Conservation (phyloP, 352 stramenopile species). For the Phytophthora boehmeriae region DNA sequence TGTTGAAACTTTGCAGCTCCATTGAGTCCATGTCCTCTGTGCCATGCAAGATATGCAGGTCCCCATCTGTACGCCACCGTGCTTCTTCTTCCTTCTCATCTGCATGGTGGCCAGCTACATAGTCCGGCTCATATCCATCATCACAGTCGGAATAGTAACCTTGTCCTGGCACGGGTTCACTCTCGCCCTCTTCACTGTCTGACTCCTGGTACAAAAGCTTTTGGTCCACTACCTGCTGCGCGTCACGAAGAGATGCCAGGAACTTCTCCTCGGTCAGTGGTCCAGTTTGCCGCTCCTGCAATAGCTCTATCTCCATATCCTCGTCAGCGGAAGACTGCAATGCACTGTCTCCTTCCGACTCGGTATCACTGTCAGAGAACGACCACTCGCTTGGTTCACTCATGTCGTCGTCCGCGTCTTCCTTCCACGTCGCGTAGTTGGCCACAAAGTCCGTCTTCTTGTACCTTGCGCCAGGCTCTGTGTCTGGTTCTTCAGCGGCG, state of each 20-base stretch:
- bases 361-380: constrained; percentile 69
- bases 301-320: constrained; percentile 15
- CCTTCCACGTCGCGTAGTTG: constrained; percentile 57
- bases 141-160: constrained; percentile 81
- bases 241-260: constrained; percentile 42
- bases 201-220: constrained; percentile 41
- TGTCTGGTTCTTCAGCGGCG: constrained; percentile 63
- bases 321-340: constrained; percentile 2
- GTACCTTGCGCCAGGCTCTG: constrained; percentile 52
- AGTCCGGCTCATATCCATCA: constrained; percentile 34
- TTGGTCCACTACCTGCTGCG: constrained; percentile 55
- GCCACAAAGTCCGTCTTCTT: constrained; percentile 68
- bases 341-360: constrained; percentile 40
- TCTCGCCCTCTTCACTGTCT: constrained; percentile 37
- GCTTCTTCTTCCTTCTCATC: constrained; percentile 55
- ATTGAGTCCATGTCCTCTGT: constrained; percentile 30
- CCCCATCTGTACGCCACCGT: constrained; percentile 47
- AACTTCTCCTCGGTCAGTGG: constrained; percentile 45
- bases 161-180: constrained; percentile 56
- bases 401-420: constrained; percentile 46
- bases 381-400: constrained; percentile 63
- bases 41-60: constrained; percentile 39
- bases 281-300: constrained; percentile 22
- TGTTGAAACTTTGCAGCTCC: constrained; percentile 31
- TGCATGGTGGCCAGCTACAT: constrained; percentile 25